Evolutionary conservation across 1,139 yeast genomes (phyloP).

Genomic region (Hansenula sp.): DNA sequence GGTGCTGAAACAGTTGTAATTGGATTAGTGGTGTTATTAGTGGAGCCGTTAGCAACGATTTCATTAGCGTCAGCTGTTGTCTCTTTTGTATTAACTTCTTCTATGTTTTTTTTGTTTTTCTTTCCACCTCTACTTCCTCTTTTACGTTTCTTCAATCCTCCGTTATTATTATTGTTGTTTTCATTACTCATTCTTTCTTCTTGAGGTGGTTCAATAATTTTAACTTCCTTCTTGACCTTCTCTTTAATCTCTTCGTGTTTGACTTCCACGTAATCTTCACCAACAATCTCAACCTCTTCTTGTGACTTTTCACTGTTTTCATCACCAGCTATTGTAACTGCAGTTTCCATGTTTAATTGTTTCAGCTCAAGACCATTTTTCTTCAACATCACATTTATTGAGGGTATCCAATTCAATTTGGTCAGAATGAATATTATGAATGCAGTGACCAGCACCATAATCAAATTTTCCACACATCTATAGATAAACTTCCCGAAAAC

Average conservation of each 20-base stretch:
- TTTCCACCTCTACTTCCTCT: constrained; percentile 88
- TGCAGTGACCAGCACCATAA: constrained; percentile 36
- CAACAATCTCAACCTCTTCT: background rate
- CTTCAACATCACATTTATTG: constrained; percentile 26
- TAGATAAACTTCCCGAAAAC: constrained; percentile 30
- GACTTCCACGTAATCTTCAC: background rate
- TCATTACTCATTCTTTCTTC: constrained; percentile 9
- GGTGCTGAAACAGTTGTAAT: constrained; percentile 5
- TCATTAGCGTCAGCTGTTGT: constrained; percentile 6
- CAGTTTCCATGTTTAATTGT: constrained; percentile 10
- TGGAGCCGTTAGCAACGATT: background rate
- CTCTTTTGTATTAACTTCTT: constrained; percentile 16
- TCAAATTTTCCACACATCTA: constrained; percentile 46
- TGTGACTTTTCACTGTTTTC: too few species aligned
- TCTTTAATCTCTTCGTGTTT: background rate
- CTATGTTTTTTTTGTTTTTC: constrained; percentile 37
- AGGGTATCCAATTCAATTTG: constrained; percentile 37
- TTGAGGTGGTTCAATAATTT: constrained; percentile 18
- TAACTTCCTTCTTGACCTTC: constrained; percentile 14
- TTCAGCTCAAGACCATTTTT: constrained; percentile 27
- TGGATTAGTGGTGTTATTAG: background rate
- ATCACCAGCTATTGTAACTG: background rate
- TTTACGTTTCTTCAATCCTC: constrained; percentile 50
- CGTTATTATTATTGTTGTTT: constrained; percentile 7
- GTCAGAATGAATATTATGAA: constrained; percentile 31